Evolutionary conservation across 73 alveolate genomes (phyloP).

Genomic region (Breviolum minutum): DNA sequence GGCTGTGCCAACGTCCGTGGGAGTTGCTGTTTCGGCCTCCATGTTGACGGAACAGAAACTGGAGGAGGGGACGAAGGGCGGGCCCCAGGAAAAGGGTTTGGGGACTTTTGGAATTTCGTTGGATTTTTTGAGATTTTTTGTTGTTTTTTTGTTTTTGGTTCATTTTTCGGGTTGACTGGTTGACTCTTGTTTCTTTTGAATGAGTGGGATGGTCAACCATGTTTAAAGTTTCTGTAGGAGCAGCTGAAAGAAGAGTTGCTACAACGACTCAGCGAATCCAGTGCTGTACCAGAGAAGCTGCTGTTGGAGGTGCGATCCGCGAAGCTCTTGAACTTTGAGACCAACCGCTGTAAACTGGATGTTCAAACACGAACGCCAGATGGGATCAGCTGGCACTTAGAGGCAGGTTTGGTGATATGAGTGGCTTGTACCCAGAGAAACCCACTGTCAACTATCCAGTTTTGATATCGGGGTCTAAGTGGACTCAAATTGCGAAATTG

Average conservation of each 20-base stretch:
- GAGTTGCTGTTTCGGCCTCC: neutral
- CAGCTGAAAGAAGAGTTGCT: slow-evolving; percentile 31
- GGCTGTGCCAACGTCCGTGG: neutral
- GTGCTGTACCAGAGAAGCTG: neutral
- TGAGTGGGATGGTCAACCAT: neutral
- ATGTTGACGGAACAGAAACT: neutral
- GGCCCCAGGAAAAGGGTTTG: neutral
- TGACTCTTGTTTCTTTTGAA: neutral
- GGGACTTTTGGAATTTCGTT: too few species aligned
- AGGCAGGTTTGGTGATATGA: neutral
- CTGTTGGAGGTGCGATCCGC: slow-evolving; percentile 16
- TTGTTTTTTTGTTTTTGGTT: neutral
- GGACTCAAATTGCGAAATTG: too few species aligned
- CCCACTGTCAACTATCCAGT: too few species aligned
- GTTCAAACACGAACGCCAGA: neutral
- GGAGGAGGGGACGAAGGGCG: neutral
- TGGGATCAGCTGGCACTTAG: slow-evolving; percentile 27
- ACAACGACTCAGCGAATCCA: neutral
- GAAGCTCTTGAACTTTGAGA: slow-evolving; percentile 17
- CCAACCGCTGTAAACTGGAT: slow-evolving; percentile 47
- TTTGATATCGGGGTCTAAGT: too few species aligned
- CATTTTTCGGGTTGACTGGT: neutral
- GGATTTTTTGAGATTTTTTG: neutral
- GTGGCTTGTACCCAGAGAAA: too few species aligned
- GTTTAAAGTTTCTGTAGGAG: neutral